Evolutionary conservation across 2,329 filamentous ascomycete genomes (phyloP).

Genomic region (Fusarium musae): DNA sequence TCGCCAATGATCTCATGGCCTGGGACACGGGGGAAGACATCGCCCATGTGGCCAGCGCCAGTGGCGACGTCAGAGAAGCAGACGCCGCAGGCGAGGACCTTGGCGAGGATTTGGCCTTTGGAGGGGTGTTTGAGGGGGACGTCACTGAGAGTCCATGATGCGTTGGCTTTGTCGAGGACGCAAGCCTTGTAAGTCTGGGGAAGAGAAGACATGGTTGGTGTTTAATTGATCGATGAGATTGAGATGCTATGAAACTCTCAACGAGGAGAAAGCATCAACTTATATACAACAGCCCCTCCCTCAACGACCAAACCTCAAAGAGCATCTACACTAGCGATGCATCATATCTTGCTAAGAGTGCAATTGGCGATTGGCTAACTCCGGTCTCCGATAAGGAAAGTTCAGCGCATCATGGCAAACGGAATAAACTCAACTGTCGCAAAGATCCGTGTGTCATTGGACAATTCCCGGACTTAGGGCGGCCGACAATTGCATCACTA

Average conservation of each 20-base stretch:
- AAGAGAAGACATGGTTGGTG: conserved; percentile 51
- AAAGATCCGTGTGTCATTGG: conserved; percentile 4
- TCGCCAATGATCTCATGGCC: conserved; percentile 80
- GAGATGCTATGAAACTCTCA: not conserved
- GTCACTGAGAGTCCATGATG: conserved; percentile 68
- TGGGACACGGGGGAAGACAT: conserved; percentile 69
- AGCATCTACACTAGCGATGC: not conserved
- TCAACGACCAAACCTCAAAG: not conserved
- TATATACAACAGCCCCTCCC: not conserved
- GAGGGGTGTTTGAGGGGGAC: conserved; percentile 66
- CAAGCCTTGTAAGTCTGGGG: conserved; percentile 76
- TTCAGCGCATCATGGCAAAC: not conserved
- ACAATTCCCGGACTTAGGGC: conserved; percentile 11
- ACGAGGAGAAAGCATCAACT: not conserved
- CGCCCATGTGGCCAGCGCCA: conserved; percentile 61
- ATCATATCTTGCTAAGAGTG: not conserved
- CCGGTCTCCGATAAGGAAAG: not conserved
- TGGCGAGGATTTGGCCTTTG: conserved; percentile 72
- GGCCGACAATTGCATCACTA: conserved; percentile 26
- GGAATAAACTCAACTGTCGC: not conserved
- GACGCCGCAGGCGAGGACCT: conserved; percentile 77
- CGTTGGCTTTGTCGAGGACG: conserved; percentile 64
- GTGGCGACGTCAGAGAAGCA: conserved; percentile 71
- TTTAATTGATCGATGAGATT: not conserved
- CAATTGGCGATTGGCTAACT: conserved; percentile 6